phyloP scores from a whole-genome alignment of 2,329 filamentous ascomycete species.

The Neurospora sp. region DNA sequence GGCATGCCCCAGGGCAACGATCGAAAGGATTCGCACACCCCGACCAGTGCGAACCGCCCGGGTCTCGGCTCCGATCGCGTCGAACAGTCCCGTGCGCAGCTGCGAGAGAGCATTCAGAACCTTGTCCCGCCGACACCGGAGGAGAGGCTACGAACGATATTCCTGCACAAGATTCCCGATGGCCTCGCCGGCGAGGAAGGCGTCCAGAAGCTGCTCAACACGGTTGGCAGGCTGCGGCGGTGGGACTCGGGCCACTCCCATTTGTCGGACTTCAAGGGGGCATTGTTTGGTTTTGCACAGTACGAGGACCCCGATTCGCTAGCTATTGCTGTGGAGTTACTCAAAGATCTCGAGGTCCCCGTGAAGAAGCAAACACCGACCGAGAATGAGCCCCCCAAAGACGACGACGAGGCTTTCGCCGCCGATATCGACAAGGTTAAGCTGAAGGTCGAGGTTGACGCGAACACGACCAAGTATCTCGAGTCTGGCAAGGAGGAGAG shows the following conservation, averaged over 20 bases:
- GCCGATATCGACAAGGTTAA: slow-evolving; percentile 55
- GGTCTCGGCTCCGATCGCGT: slow-evolving; percentile 53
- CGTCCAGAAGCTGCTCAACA: slow-evolving; percentile 66
- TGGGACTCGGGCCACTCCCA: slow-evolving; percentile 68
- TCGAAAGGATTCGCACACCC: slow-evolving; percentile 36
- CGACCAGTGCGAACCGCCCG: slow-evolving; percentile 30
- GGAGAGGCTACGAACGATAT: slow-evolving; percentile 85
- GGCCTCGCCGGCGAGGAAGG: slow-evolving; percentile 67
- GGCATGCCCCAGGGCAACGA: slow-evolving; percentile 29
- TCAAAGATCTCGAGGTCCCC: slow-evolving; percentile 75
- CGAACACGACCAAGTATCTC: slow-evolving; percentile 75
- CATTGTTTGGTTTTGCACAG: slow-evolving; percentile 90
- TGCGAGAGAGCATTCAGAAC: slow-evolving; percentile 60
- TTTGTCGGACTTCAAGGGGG: slow-evolving; percentile 61
- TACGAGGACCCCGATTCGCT: slow-evolving; percentile 88
- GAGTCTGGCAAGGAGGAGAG: slow-evolving; percentile 65
- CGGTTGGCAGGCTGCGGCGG: slow-evolving; percentile 69
- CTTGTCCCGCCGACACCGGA: slow-evolving; percentile 77
- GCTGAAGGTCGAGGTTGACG: slow-evolving; percentile 68
- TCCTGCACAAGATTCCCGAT: slow-evolving; percentile 77
- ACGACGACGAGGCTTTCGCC: slow-evolving; percentile 35
- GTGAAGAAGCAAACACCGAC: slow-evolving; percentile 57
- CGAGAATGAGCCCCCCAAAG: slow-evolving; percentile 22
- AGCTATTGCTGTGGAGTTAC: slow-evolving; percentile 72
- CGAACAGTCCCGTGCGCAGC: slow-evolving; percentile 57